phyloP scores from a whole-genome alignment of 2,329 filamentous ascomycete genomes.

The Penicillium sp. region DNA sequence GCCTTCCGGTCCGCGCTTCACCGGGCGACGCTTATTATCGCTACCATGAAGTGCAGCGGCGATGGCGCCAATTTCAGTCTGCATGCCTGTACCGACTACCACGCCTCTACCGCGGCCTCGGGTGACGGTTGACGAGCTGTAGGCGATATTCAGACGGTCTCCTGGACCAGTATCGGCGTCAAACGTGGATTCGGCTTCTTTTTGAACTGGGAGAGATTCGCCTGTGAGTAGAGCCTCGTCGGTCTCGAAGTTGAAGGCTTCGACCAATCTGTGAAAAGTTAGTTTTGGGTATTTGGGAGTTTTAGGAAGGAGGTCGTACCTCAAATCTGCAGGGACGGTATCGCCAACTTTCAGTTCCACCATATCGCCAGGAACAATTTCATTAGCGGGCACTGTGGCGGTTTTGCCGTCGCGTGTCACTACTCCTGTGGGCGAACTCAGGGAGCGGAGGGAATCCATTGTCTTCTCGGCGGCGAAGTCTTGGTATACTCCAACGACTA shows the following conservation, averaged over 20 bases:
- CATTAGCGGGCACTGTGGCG: slow-evolving; percentile 54
- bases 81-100: slow-evolving; percentile 63
- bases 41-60: slow-evolving; percentile 63
- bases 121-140: slow-evolving; percentile 63
- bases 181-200: slow-evolving; percentile 50
- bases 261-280: slow-evolving; percentile 43
- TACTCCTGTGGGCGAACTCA: slow-evolving; percentile 59
- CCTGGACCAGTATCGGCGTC: slow-evolving; percentile 57
- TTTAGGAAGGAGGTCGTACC: slow-evolving; percentile 38
- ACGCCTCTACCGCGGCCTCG: slow-evolving; percentile 62
- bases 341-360: slow-evolving; percentile 59
- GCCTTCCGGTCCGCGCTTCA: slow-evolving; percentile 54
- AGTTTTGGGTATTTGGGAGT: not conserved
- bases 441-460: slow-evolving; percentile 58
- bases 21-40: slow-evolving; percentile 53
- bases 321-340: slow-evolving; percentile 62
- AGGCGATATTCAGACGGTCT: slow-evolving; percentile 63
- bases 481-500: slow-evolving; percentile 61
- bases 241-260: slow-evolving; percentile 72
- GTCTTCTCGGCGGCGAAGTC: slow-evolving; percentile 64
- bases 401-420: slow-evolving; percentile 61
- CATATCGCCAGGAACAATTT: slow-evolving; percentile 66
- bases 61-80: slow-evolving; percentile 66
- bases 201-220: slow-evolving; percentile 61
- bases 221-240: slow-evolving; percentile 68